phyloP scores from a whole-genome alignment of 768 basidiomycete species.

The Boletus eberwhitei region DNA sequence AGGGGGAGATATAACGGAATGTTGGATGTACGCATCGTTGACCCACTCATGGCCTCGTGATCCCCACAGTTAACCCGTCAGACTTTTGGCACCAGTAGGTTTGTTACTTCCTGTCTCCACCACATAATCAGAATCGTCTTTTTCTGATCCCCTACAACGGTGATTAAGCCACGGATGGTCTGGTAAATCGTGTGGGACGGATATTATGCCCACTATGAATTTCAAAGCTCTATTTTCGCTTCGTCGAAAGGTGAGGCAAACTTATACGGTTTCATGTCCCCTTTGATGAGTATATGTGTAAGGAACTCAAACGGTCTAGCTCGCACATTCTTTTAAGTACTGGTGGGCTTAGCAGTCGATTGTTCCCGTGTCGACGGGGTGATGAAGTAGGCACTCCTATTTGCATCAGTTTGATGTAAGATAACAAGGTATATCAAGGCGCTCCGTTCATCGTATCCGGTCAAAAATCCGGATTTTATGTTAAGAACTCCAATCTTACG shows the following conservation, averaged over 20 bases:
- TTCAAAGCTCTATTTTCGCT: not conserved
- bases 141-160: not conserved
- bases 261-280: not conserved
- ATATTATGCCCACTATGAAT: not conserved
- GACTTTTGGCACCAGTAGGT: not conserved
- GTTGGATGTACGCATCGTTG: slow-evolving; percentile 8
- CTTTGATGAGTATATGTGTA: not conserved
- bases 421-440: not conserved
- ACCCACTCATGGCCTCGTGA: not conserved
- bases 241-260: slow-evolving; percentile 7
- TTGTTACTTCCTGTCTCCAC: not conserved
- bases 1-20: slow-evolving; percentile 72
- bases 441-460: not conserved
- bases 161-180: not conserved
- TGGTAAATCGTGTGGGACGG: not conserved
- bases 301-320: not conserved
- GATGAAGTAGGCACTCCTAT: not conserved
- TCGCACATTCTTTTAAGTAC: not conserved
- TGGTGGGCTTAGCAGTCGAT: not conserved
- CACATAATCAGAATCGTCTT: not conserved
- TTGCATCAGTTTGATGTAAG: not conserved
- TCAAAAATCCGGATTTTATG: not conserved
- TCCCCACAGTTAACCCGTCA: not conserved
- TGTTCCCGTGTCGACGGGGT: not conserved
- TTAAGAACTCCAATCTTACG: not conserved